Base-by-base conservation (phyloP, 352 stramenopile genomes). In the Phytopythium aichiense region DNA sequence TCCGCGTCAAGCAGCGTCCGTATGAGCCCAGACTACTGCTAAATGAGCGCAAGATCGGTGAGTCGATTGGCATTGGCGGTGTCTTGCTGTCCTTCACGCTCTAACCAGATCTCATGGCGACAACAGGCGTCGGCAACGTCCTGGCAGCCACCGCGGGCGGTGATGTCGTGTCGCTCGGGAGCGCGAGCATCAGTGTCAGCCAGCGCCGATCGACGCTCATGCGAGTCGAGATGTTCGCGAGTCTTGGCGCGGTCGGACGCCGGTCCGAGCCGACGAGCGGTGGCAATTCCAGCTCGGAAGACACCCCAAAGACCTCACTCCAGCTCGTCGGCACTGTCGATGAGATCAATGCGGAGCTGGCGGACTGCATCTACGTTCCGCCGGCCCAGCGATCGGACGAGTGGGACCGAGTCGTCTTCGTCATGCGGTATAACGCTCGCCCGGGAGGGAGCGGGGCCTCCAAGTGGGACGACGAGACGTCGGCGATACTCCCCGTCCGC, bases 401-500 rank as follows among this genome's bases (percentile, higher is more conserved):
- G 12, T 58, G 53, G 53, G 53, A 58, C 35, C 53, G 53, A n/a
- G 15, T 58, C 53, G 6, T 37, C 35, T 31, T 58, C 4, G 23
- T 58, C 33, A 11, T 58, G 23, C 53, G 30, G 22, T 46, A 58
- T 18, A 37, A 42, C 11, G 15, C 30, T 16, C 56, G 23, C 30
- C 30, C 22, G 23, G 7, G 18, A 15, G 37, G 23, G 12, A 15
- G n/a, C 22, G 25, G 1, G 9, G 25, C 22, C 33, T 7, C 31
- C 15, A 20, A 35, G 53, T 58, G 53, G 53, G 12, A 13, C 8
- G 38, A 58, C 2, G 53, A 58, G 53, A 46, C 38, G 7, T 33
- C 35, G 2, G 38, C n/a, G 8, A 22, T 49, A n/a, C 35, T 58
- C 7, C 53, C 53, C 4, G 22, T 58, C 22, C 56, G 16, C 25